Evolutionary conservation across 2,329 filamentous ascomycete genomes (phyloP), one percentile per base, ranked within the genome.

Genomic region (Penicillium sp.): DNA sequence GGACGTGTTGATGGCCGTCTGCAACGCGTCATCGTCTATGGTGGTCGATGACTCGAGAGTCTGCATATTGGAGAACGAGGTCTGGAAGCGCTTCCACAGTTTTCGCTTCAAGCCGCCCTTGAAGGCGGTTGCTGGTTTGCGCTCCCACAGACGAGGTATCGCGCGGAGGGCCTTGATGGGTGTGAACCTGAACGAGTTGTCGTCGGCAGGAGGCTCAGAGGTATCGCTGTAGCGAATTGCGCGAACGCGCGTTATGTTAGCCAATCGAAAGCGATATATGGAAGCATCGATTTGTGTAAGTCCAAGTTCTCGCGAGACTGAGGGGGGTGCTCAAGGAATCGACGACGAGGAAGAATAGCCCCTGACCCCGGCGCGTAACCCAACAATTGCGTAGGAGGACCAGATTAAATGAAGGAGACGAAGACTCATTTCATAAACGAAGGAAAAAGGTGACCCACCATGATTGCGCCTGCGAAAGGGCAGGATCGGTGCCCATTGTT

Each of bases 31-130:
- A 13, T 70, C 64, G 57, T 66, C 68, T 30, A 62, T 55, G 49
- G 56, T 64, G 19, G 63, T 67, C 56, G 70, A 62, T 56, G 67
- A 68, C 55, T 73, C 71, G 59, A 74, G 69, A 26, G 66, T 60
- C 58, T 70, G 73, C 72, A 76, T 75, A 58, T 67, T 70, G 61
- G 73, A 70, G 58, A 78, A 78, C 3, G 74, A 75, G 7, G 72
- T 68, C 30, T 72, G 72, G 61, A 81, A 75, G 53, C 80, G 76
- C 66, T 81, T 82, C 80, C 80, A 82, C 58, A 82, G 72, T 59
- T 80, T 82, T 53, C 78, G 72, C 44, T 78, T 79, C 44, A 76
- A 72, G 12, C 78, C 77, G 15, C 75, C 67, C 40, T 73, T 64
- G 53, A 79, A 77, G 3, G 80, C 75, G 6, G 77, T 80, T 4